phyloP scores from a whole-genome alignment of 306 rosid species.

The Glycyrrhiza uralensis region DNA sequence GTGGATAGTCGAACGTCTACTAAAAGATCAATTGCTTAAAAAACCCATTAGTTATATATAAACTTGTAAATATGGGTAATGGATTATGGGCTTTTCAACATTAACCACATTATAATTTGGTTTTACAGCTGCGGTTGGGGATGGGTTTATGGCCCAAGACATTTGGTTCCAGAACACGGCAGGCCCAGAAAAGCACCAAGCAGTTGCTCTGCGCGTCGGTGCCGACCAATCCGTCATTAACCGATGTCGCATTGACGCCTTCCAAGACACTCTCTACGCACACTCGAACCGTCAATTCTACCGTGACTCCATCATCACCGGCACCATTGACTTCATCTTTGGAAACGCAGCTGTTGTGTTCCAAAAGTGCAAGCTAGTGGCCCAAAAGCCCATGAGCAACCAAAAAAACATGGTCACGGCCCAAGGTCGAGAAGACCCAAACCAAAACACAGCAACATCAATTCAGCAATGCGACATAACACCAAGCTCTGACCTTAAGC shows the following conservation, averaged over 20 bases:
- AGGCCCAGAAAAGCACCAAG: conserved; percentile 70
- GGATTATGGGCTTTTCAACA: background rate
- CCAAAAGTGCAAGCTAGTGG: conserved; percentile 52
- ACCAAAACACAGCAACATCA: conserved; percentile 63
- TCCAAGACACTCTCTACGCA: conserved; percentile 71
- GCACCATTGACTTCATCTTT: conserved; percentile 68
- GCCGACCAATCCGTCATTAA: conserved; percentile 62
- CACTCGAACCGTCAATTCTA: conserved; percentile 68
- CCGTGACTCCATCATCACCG: conserved; percentile 55
- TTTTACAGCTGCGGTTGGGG: conserved; percentile 65
- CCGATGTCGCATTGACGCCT: conserved; percentile 61
- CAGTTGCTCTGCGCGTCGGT: conserved; percentile 68
- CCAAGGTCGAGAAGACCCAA: conserved; percentile 63
- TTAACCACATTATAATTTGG: background rate
- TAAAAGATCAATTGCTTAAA: too few species aligned
- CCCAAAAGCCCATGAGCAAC: conserved; percentile 54
- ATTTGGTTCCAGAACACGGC: conserved; percentile 64
- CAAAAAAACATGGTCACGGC: conserved; percentile 73
- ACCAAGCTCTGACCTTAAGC: conserved; percentile 56
- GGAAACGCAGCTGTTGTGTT: conserved; percentile 66
- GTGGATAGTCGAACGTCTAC: too few species aligned
- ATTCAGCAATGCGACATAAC: conserved; percentile 45
- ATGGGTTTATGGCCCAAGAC: conserved; percentile 75
- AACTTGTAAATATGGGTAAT: too few species aligned
- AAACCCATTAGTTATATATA: too few species aligned